These are phyloP conservation scores for Pichia sp. DNA, from an alignment of 1,139 yeast genomes.

Conservation along the genomic window DNA sequence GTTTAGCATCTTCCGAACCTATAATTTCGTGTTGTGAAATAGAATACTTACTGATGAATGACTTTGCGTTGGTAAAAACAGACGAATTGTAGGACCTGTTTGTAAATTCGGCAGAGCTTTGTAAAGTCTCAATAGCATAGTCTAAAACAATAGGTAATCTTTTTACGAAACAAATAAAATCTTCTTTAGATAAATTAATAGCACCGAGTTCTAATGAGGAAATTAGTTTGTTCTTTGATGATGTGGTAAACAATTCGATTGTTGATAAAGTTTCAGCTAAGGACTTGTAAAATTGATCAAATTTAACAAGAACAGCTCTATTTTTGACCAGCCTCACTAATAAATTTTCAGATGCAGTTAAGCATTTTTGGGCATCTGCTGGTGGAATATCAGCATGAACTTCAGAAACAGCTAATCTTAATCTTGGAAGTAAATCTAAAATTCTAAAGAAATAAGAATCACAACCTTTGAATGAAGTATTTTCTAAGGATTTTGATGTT, in stretches of 20 bases:
- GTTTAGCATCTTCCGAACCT: slow-evolving; percentile 11
- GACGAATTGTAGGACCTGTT: slow-evolving; percentile 1
- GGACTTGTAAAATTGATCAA: slow-evolving; percentile 2
- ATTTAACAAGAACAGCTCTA: slow-evolving; percentile 39
- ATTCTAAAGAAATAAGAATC: slow-evolving; percentile 64
- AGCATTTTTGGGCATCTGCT: slow-evolving; percentile 66
- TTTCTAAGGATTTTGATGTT: slow-evolving; percentile 42
- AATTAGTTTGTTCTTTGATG: background rate
- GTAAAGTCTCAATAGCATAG: slow-evolving; percentile 36
- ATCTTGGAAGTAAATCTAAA: slow-evolving; percentile 72
- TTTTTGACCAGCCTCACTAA: slow-evolving; percentile 46
- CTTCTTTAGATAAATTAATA: background rate
- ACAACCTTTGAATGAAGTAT: slow-evolving; percentile 36
- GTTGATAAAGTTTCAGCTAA: slow-evolving; percentile 1
- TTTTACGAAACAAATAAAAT: slow-evolving; percentile 5
- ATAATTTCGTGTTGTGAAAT: slow-evolving; percentile 4
- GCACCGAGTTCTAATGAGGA: background rate
- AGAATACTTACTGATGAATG: background rate
- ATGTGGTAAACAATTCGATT: slow-evolving; percentile 11
- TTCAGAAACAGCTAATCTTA: slow-evolving; percentile 57
- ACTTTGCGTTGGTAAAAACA: slow-evolving; percentile 16
- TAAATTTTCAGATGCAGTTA: slow-evolving; percentile 74
- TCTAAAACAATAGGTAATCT: slow-evolving; percentile 49
- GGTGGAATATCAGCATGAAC: slow-evolving; percentile 72
- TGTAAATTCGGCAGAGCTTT: slow-evolving; percentile 22